These are phyloP conservation scores for Gastrodia elata DNA, from an alignment of 106 monocot genomes.

Conservation along the genomic window DNA sequence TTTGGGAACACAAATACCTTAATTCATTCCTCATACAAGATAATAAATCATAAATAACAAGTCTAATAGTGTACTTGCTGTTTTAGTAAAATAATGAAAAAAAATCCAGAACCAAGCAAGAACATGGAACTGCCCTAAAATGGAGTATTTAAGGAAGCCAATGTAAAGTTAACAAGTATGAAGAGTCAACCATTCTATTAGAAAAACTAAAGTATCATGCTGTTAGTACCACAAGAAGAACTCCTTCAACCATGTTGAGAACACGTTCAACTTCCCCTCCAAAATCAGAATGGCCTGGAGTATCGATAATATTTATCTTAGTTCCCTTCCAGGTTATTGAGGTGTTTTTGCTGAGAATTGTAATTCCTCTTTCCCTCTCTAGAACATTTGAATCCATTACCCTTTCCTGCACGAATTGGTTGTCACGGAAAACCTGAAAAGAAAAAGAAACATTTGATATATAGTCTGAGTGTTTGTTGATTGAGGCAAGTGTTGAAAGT, in stretches of 20 bases:
- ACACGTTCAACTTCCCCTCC: conserved; percentile 98
- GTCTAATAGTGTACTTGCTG: background rate
- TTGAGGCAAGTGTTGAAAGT: background rate
- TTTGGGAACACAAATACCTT: background rate
- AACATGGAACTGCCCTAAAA: background rate
- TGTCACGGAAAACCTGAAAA: conserved; percentile 93
- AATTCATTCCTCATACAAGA: background rate
- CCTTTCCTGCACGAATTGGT: conserved; percentile 89
- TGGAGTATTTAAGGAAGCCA: background rate
- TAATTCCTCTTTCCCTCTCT: conserved; percentile 94
- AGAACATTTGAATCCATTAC: conserved; percentile 99
- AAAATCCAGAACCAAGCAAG: background rate
- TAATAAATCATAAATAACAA: background rate
- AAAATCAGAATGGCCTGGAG: conserved; percentile 98
- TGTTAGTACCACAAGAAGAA: conserved; percentile 89
- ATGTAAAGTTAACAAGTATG: background rate
- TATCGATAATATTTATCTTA: conserved; percentile 97
- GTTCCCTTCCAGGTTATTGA: conserved; percentile 90
- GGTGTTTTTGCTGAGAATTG: conserved; percentile 98
- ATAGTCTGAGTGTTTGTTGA: conserved; percentile 2
- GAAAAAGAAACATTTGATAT: background rate
- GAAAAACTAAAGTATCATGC: background rate
- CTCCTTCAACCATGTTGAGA: conserved; percentile 99
- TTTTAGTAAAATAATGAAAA: background rate
- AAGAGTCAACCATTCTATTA: background rate